Evolutionary conservation across 192 early-diverging fungal species (phyloP).

Genomic region (Backusella morwellensis): DNA sequence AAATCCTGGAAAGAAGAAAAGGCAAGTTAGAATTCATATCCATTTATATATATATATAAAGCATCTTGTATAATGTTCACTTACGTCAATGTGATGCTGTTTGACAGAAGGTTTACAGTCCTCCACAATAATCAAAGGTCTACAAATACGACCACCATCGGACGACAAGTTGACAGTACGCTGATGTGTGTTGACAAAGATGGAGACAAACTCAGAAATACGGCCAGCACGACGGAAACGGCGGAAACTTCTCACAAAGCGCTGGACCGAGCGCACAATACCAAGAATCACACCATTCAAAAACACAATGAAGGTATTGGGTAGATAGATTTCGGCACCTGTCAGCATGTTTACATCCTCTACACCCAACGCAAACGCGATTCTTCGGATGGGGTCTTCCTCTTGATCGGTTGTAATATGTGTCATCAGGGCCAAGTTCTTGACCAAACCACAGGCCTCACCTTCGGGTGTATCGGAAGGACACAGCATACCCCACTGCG

Average conservation of each 20-base stretch:
- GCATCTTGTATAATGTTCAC: not conserved
- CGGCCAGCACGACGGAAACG: slow-evolving; percentile 82
- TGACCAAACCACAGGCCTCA: slow-evolving; percentile 95
- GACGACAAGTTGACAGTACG: slow-evolving; percentile 87
- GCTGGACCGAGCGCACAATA: slow-evolving; percentile 73
- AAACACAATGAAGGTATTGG: slow-evolving; percentile 82
- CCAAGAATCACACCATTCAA: slow-evolving; percentile 95
- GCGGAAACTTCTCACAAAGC: slow-evolving; percentile 88
- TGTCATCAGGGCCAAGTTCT: slow-evolving; percentile 97
- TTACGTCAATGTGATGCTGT: slow-evolving; percentile 60
- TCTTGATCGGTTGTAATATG: slow-evolving; percentile 97
- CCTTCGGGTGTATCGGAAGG: slow-evolving; percentile 98
- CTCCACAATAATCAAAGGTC: slow-evolving; percentile 94
- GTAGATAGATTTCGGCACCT: slow-evolving; percentile 82
- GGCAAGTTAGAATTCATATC: too few species aligned
- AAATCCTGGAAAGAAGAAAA: slow-evolving; percentile 35
- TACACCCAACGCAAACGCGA: slow-evolving; percentile 86
- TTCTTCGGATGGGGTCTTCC: slow-evolving; percentile 71
- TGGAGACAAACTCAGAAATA: slow-evolving; percentile 87
- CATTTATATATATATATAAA: not conserved
- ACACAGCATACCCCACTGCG: slow-evolving; percentile 98
- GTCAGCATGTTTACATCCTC: slow-evolving; percentile 90
- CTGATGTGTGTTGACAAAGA: slow-evolving; percentile 83
- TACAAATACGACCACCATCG: slow-evolving; percentile 95
- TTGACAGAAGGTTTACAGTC: slow-evolving; percentile 69